phyloP scores from a whole-genome alignment of 495 filamentous ascomycete genomes.

The Penicillium waksmanii region DNA sequence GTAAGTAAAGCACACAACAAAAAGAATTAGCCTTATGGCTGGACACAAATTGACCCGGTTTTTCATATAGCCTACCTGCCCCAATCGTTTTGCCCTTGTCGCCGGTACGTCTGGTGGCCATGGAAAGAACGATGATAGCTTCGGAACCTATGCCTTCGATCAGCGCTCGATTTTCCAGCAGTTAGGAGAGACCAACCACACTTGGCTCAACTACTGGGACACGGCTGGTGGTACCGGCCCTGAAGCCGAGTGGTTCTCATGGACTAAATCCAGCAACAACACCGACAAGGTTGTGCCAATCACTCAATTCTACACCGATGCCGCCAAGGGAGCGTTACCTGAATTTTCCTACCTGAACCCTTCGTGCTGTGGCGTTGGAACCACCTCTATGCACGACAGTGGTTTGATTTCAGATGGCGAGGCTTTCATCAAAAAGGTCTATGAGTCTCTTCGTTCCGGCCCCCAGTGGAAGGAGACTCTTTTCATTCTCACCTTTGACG shows the following conservation, averaged over 20 bases:
- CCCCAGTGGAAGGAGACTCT: constrained; percentile 53
- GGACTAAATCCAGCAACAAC: constrained; percentile 29
- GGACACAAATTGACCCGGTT: neutral
- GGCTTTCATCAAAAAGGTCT: constrained; percentile 53
- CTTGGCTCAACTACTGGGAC: constrained; percentile 54
- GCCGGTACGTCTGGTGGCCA: constrained; percentile 53
- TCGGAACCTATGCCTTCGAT: constrained; percentile 34
- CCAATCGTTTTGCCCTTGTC: constrained; percentile 47
- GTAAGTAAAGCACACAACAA: constrained; percentile 25
- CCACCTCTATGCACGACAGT: constrained; percentile 53
- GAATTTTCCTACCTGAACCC: constrained; percentile 56
- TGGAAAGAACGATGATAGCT: constrained; percentile 43
- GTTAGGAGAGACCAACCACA: constrained; percentile 41
- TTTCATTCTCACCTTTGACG: constrained; percentile 56
- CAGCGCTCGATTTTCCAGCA: constrained; percentile 54
- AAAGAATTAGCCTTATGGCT: neutral
- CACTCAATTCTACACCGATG: constrained; percentile 42
- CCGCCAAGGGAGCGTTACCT: constrained; percentile 40
- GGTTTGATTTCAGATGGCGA: constrained; percentile 52
- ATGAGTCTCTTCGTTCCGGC: constrained; percentile 49
- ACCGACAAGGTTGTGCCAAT: constrained; percentile 32
- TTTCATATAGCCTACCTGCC: constrained; percentile 42
- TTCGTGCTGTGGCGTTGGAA: constrained; percentile 50
- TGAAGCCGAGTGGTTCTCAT: constrained; percentile 30
- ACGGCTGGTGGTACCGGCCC: constrained; percentile 26